Percentiles rank a stretch among this genome's conserved stretches.
Conservation (phyloP, 805 yeast species). For the Suhomyces xylopsoci region DNA sequence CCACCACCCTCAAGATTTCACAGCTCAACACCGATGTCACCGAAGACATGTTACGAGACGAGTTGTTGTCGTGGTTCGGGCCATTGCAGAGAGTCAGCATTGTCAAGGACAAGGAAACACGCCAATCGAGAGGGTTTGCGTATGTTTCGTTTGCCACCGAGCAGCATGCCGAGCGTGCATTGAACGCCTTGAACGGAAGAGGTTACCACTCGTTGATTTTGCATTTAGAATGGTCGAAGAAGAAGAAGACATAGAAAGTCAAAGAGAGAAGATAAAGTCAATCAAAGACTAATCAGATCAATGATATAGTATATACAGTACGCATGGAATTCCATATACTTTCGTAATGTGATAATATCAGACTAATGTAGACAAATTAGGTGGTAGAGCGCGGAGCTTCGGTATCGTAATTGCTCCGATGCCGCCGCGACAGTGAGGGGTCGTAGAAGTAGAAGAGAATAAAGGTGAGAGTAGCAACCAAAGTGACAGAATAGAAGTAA, state of each 20-base stretch:
- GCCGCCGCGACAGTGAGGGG: no score
- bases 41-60: slow-evolving; percentile 74
- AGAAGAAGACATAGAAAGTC: slow-evolving; percentile 38
- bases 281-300: no score
- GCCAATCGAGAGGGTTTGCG: slow-evolving; percentile 93
- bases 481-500: no score
- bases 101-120: slow-evolving; percentile 89
- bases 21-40: slow-evolving; percentile 83
- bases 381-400: no score
- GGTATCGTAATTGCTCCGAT: no score
- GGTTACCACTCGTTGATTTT: slow-evolving; percentile 88
- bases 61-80: slow-evolving; percentile 67
- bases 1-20: slow-evolving; percentile 83
- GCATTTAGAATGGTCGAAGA: slow-evolving; percentile 47
- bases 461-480: no score
- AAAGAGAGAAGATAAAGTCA: no score
- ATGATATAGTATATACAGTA: no score
- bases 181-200: slow-evolving; percentile 76
- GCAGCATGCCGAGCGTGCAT: slow-evolving; percentile 70
- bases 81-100: slow-evolving; percentile 72
- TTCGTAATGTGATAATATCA: no score
- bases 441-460: no score
- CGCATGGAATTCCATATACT: no score
- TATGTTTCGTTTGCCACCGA: slow-evolving; percentile 78
- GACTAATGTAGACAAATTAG: no score